Evolutionary conservation across 2,329 filamentous ascomycete species (phyloP).

Genomic region (Lachnellula occidentalis): DNA sequence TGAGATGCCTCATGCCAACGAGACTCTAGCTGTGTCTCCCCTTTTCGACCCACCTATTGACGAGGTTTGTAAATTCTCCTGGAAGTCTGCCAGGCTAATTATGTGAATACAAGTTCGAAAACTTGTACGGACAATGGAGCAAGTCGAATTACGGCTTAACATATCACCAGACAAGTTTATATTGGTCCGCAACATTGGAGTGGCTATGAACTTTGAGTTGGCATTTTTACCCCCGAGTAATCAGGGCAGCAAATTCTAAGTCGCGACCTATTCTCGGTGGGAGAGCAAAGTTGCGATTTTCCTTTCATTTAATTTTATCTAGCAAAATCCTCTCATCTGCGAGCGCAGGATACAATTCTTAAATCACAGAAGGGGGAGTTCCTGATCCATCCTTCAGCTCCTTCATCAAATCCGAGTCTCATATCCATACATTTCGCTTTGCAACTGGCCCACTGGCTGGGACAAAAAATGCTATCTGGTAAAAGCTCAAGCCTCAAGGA

Average conservation of each 20-base stretch:
- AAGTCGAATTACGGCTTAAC: constrained; percentile 35
- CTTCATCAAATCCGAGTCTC: not conserved
- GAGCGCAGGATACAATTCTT: too few relatives aligned
- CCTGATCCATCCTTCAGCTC: too few relatives aligned
- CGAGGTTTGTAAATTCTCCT: constrained; percentile 4
- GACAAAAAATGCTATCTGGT: too few relatives aligned
- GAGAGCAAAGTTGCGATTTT: too few relatives aligned
- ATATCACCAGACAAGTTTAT: constrained; percentile 41
- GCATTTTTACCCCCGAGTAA: too few relatives aligned
- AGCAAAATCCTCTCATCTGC: too few relatives aligned
- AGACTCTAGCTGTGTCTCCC: constrained; percentile 28
- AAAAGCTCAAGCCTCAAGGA: too few relatives aligned
- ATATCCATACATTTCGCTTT: constrained; percentile 13
- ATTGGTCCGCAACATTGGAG: constrained; percentile 35
- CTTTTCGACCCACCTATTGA: constrained; percentile 31
- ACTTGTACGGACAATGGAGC: constrained; percentile 36
- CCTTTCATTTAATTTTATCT: too few relatives aligned
- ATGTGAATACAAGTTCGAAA: constrained; percentile 18
- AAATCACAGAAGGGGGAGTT: too few relatives aligned
- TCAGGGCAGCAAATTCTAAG: too few relatives aligned
- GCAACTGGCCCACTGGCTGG: not conserved
- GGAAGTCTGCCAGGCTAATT: too few relatives aligned
- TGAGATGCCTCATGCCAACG: constrained; percentile 32
- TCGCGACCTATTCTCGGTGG: too few relatives aligned
- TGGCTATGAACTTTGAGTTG: not conserved